A percentile compares a stretch with the other conserved stretches of the same genome.
Conservation (phyloP, 306 rosid genomes). For the Pterocarpus santalinus region DNA sequence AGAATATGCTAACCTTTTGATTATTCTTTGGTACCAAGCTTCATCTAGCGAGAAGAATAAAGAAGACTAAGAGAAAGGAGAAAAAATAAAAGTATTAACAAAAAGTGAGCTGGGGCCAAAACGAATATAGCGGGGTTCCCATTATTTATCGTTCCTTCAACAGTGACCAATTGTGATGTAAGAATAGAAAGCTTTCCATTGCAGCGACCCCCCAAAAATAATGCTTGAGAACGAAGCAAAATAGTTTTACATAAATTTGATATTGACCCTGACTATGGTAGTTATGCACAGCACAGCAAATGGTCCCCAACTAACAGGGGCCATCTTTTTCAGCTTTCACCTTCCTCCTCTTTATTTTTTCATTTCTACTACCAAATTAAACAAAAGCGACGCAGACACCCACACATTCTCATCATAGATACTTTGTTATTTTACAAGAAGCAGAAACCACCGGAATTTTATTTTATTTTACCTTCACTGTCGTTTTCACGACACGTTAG, state of each 20-base stretch:
- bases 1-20: constrained; percentile 40
- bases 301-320: constrained; percentile 52
- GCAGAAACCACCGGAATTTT: too few species aligned
- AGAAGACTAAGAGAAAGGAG: neutral
- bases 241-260: constrained; percentile 43
- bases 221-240: constrained; percentile 74
- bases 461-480: constrained; percentile 37
- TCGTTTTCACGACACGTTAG: constrained; percentile 52
- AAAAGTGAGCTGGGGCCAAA: constrained; percentile 24
- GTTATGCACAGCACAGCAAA: constrained; percentile 32
- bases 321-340: constrained; percentile 51
- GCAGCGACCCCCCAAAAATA: constrained; percentile 53
- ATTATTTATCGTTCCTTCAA: constrained; percentile 41
- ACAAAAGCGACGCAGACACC: constrained; percentile 44
- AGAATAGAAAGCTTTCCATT: constrained; percentile 53
- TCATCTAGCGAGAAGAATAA: constrained; percentile 41
- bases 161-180: constrained; percentile 46
- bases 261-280: constrained; percentile 48
- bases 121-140: neutral
- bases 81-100: neutral
- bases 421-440: too few species aligned
- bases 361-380: constrained; percentile 5
- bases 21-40: constrained; percentile 60
- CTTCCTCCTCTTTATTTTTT: constrained; percentile 13
- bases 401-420: constrained; percentile 19